phyloP scores from a whole-genome alignment of 2,329 filamentous ascomycete genomes.

The Hymenotorrendiella dingleyae region DNA sequence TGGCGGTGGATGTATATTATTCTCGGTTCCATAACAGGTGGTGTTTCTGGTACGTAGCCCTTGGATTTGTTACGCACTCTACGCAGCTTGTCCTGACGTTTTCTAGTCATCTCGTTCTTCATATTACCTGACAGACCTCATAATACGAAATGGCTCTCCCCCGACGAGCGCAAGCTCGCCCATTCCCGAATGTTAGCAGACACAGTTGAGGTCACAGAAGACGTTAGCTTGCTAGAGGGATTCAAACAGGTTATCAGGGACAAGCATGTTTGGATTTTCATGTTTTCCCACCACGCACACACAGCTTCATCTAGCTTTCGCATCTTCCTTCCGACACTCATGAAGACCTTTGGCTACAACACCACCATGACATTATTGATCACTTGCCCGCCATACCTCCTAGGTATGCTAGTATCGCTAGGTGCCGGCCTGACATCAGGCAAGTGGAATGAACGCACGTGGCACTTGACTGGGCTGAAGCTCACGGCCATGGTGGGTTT shows the following conservation, averaged over 20 bases:
- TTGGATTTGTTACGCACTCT: too few species aligned
- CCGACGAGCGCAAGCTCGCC: slow-evolving; percentile 14
- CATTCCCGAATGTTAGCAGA: slow-evolving; percentile 9
- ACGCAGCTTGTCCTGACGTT: too few species aligned
- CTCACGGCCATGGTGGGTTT: slow-evolving; percentile 13
- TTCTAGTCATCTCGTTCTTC: too few species aligned
- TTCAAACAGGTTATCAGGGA: slow-evolving; percentile 37
- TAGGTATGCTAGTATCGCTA: slow-evolving; percentile 5
- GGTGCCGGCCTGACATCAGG: slow-evolving; percentile 10
- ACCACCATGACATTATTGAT: slow-evolving; percentile 16
- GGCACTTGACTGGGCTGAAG: slow-evolving; percentile 15
- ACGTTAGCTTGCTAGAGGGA: slow-evolving; percentile 30
- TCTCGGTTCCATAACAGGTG: slow-evolving; percentile 21
- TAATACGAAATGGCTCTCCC: slow-evolving; percentile 15
- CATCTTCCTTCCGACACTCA: slow-evolving; percentile 29
- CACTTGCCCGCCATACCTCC: slow-evolving; percentile 15
- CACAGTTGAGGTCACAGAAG: slow-evolving; percentile 30
- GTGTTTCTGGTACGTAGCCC: slow-evolving; percentile 9
- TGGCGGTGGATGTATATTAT: slow-evolving; percentile 41
- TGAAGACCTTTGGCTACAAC: slow-evolving; percentile 26
- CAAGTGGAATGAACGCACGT: slow-evolving; percentile 13
- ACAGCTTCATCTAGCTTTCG: slow-evolving; percentile 33
- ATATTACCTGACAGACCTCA: slow-evolving; percentile 45
- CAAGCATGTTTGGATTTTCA: slow-evolving; percentile 38
- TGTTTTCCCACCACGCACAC: slow-evolving; percentile 43